A percentile compares a stretch with the other conserved stretches of the same genome.
phyloP scores from a whole-genome alignment of 2,329 filamentous ascomycete species.

The Pseudocercospora macadamiae region DNA sequence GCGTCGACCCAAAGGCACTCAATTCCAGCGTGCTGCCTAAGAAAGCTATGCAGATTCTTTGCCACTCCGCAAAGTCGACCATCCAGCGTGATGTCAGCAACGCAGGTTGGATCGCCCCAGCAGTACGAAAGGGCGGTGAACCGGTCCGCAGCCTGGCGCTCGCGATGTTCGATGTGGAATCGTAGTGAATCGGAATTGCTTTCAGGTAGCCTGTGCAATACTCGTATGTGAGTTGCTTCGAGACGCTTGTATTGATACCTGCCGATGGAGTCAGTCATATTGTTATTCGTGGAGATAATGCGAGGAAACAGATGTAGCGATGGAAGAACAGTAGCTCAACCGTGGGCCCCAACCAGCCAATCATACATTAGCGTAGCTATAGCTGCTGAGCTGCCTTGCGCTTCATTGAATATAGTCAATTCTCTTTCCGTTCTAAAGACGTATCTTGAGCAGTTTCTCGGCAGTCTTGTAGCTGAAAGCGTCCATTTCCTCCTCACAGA shows the following conservation, averaged over 20 bases:
- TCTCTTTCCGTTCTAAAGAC: no score
- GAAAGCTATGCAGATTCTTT: background rate
- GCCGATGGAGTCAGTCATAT: background rate
- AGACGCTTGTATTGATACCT: background rate
- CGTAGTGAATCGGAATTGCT: background rate
- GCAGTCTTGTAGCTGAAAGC: conserved; percentile 54
- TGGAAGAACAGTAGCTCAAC: no score
- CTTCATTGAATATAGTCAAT: no score
- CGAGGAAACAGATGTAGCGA: no score
- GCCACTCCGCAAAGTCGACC: background rate
- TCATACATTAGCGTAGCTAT: no score
- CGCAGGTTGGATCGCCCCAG: background rate
- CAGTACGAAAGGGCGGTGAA: conserved; percentile 6
- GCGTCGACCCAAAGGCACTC: conserved; percentile 19
- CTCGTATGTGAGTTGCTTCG: background rate
- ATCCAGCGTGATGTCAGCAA: background rate
- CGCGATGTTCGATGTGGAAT: background rate
- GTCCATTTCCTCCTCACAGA: conserved; percentile 51
- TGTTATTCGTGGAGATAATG: no score
- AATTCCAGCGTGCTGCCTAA: background rate
- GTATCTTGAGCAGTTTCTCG: conserved; percentile 44
- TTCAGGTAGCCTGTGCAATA: background rate
- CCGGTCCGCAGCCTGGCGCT: background rate
- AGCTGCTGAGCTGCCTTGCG: no score
- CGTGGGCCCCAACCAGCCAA: no score